Evolutionary conservation across 495 filamentous ascomycete genomes (phyloP), one percentile per base, ranked within the genome.

Genomic region (Aspergillus haitiensis): DNA sequence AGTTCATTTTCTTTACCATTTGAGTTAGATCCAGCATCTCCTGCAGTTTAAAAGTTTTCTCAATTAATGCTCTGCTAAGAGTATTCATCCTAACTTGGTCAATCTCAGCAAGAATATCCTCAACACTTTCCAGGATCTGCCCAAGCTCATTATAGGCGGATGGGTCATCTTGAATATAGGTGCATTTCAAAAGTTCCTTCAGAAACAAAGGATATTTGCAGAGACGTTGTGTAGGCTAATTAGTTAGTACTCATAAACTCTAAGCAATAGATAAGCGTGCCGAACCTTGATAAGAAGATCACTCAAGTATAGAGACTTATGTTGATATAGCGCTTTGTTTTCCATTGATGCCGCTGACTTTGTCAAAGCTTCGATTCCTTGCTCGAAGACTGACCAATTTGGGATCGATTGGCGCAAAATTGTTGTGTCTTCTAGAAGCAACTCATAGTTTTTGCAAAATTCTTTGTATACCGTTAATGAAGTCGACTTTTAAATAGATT

Each of bases 151-250:
- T 82, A 74, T 95, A 86, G 9, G 90, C 86, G 51, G 84, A 83
- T 12, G 90, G 90, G 66, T 91, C 93, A 65, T 97, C 93, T 59
- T 84, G 85, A 7, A 89, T 88, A 12, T 90, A 89, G 0, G 92
- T 97, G 61, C 88, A 78, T 63, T 87, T 90, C 56, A 90, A 78
- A 39, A 98, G 77, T 58, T 97, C 91, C 6, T 85, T 80, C 53
- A 98, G 90, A 18, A 98, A 78, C 36, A 98, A 81, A 9, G 90
- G 90, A 73, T 98, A 98, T 76, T 89, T 92, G 81, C 90, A 95
- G 12, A 98, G 83, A 36, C 94, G 83, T 77, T 98, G 94, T 55
- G 97, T 91, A 0, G 94, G 94, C 94, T 97, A 64, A 16, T 2
- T 27, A 63, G 35, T 75, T 44, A 73, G 56, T 35, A 27, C 6